A percentile compares a stretch with the other conserved stretches of the same genome.
These are phyloP conservation scores for Hypholoma fasciculare DNA, from an alignment of 768 basidiomycete species.

Conservation along the genomic window DNA sequence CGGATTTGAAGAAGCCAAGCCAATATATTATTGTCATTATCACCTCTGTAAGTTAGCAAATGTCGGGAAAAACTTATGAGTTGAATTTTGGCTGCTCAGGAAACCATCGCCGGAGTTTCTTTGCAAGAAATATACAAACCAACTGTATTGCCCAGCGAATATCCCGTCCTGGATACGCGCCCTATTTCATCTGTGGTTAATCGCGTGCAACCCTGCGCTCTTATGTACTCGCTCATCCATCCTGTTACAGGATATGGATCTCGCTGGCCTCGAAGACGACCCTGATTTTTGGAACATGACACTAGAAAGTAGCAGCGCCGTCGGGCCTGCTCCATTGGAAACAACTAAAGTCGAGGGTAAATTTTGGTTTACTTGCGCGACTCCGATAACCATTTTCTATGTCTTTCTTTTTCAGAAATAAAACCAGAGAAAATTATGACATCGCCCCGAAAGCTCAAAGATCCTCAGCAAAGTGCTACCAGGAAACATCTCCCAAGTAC, in stretches of 20 bases:
- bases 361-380: background rate
- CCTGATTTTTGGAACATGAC: constrained; percentile 68
- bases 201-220: background rate
- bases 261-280: constrained; percentile 67
- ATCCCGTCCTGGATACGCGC: constrained; percentile 70
- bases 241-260: constrained; percentile 54
- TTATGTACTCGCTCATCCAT: background rate
- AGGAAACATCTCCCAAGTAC: background rate
- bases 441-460: background rate
- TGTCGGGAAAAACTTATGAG: background rate
- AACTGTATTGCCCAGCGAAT: constrained; percentile 48
- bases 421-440: background rate
- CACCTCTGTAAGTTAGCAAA: constrained; percentile 50
- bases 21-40: constrained; percentile 64
- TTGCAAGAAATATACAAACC: constrained; percentile 59
- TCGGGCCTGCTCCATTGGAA: constrained; percentile 10
- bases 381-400: background rate
- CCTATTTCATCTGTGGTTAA: constrained; percentile 62
- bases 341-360: constrained; percentile 4
- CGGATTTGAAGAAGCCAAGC: constrained; percentile 70
- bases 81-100: constrained; percentile 40
- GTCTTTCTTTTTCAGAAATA: background rate
- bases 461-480: background rate
- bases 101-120: constrained; percentile 69
- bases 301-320: constrained; percentile 36